Percentiles rank a stretch among this genome's conserved stretches.
phyloP scores from a whole-genome alignment of 2,329 filamentous ascomycete genomes.

The Coniochaeta sp. region DNA sequence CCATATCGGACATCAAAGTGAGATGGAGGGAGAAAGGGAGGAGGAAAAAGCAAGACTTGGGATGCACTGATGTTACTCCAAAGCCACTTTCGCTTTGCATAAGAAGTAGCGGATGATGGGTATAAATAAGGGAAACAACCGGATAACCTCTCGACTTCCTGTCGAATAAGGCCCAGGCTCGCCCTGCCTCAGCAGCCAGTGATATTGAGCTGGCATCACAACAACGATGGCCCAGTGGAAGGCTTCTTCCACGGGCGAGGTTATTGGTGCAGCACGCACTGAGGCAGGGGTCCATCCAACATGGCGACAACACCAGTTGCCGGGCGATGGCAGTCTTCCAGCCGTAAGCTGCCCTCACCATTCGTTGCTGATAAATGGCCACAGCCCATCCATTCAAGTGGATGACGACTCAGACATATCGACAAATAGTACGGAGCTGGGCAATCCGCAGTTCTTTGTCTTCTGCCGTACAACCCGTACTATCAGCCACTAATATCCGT shows the following conservation, averaged over 20 bases:
- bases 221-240: conserved; percentile 8
- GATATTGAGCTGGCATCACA: conserved; percentile 9
- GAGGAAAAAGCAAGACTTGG: not conserved
- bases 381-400: not conserved
- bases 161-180: conserved; percentile 13
- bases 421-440: not conserved
- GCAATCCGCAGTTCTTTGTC: not conserved
- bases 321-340: not conserved
- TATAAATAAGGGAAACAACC: not conserved
- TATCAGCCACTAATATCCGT: not conserved
- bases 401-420: not conserved
- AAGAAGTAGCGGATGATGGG: not conserved
- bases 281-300: not conserved
- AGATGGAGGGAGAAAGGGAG: not conserved
- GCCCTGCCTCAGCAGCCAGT: conserved; percentile 8
- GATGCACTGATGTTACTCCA: no score
- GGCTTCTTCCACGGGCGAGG: not conserved
- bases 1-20: not conserved
- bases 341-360: not conserved
- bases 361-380: not conserved
- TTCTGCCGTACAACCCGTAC: no score
- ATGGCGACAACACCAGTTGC: not conserved
- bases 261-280: conserved; percentile 1
- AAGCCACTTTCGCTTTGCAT: not conserved
- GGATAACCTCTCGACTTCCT: not conserved